A percentile compares a stretch with the other conserved stretches of the same genome.
phyloP scores from a whole-genome alignment of 2,329 filamentous ascomycete genomes.

The Westerdykella aurantiaca region DNA sequence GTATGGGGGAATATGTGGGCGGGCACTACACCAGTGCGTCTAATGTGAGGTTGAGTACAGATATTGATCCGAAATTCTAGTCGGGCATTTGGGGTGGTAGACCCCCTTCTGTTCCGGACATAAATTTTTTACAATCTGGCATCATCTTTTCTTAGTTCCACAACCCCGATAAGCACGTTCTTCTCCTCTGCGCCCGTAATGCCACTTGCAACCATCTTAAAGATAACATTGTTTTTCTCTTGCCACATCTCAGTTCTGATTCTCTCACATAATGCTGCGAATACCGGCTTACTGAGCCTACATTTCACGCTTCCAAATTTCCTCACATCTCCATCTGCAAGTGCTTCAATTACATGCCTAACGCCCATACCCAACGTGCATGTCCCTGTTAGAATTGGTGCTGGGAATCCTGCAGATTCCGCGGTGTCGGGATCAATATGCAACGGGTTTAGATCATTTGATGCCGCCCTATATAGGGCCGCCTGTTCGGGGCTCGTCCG shows the following conservation, averaged over 20 bases:
- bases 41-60: too few relatives aligned
- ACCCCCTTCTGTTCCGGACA: too few relatives aligned
- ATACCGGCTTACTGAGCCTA: conserved; percentile 10
- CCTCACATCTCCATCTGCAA: conserved; percentile 6
- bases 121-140: not conserved
- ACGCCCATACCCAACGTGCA: conserved; percentile 11
- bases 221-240: conserved; percentile 5
- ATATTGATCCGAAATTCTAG: too few relatives aligned
- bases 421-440: conserved; percentile 11
- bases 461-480: conserved; percentile 11
- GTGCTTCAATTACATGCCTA: conserved; percentile 9
- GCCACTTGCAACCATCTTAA: conserved; percentile 3
- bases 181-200: conserved; percentile 3
- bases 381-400: conserved; percentile 9
- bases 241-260: conserved; percentile 12
- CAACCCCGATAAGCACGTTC: conserved; percentile 3
- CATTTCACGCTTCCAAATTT: conserved; percentile 9
- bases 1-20: too few relatives aligned
- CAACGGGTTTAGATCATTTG: conserved; percentile 9
- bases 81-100: too few relatives aligned
- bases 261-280: conserved; percentile 5
- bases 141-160: not conserved
- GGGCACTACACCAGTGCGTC: too few relatives aligned
- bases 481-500: conserved; percentile 1
- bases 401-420: conserved; percentile 8